Percentiles rank a stretch among this genome's conserved stretches.
These are phyloP conservation scores for Cordia subcordata DNA, from an alignment of 257 asterid genomes.

Conservation along the genomic window DNA sequence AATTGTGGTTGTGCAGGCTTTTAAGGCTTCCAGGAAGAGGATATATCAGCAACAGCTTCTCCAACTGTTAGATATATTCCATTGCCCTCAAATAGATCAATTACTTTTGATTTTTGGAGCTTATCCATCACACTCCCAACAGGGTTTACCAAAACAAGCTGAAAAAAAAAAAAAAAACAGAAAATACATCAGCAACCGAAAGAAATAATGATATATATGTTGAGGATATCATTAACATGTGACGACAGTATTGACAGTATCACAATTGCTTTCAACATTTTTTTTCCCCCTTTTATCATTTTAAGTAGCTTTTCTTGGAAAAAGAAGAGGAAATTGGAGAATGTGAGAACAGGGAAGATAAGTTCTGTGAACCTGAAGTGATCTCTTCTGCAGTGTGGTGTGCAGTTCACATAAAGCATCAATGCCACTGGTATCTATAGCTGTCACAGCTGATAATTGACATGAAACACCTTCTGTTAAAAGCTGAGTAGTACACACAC, in stretches of 20 bases:
- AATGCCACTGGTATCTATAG: slow-evolving; percentile 79
- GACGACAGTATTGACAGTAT: too few species aligned
- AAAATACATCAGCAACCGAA: too few species aligned
- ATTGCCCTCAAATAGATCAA: slow-evolving; percentile 43
- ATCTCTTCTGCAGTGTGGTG: slow-evolving; percentile 53
- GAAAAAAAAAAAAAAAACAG: too few species aligned
- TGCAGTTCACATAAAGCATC: slow-evolving; percentile 70
- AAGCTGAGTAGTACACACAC: too few species aligned
- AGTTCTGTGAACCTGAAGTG: slow-evolving; percentile 60
- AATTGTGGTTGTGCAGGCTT: neutral
- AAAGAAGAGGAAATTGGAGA: neutral
- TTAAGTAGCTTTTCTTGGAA: neutral
- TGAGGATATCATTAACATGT: too few species aligned
- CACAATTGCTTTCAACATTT: too few species aligned
- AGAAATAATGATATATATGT: too few species aligned
- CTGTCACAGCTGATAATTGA: slow-evolving; percentile 72
- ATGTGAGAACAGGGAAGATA: neutral
- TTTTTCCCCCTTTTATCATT: too few species aligned
- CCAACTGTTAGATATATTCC: slow-evolving; percentile 71
- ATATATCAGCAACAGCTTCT: slow-evolving; percentile 67
- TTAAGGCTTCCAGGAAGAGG: slow-evolving; percentile 56
- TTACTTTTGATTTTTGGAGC: slow-evolving; percentile 43
- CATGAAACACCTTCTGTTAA: neutral
- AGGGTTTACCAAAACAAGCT: slow-evolving; percentile 83
- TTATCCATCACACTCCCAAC: slow-evolving; percentile 74